Evolutionary conservation across 2,329 filamentous ascomycete species (phyloP), one percentile per base, ranked within the genome.

Genomic region (Lecanicillium sp.): DNA sequence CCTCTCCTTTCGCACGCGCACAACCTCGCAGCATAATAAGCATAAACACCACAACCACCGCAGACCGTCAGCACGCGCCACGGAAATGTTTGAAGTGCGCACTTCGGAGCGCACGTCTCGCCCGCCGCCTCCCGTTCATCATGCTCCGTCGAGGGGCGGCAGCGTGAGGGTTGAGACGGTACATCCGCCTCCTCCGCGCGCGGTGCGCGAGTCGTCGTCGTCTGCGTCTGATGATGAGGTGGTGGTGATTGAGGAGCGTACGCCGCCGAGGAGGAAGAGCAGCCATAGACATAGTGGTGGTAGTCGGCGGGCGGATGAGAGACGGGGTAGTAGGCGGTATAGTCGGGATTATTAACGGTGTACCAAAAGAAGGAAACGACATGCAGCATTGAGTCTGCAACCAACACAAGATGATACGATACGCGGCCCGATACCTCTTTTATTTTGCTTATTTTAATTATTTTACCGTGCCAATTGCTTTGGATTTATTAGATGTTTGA

Each of bases 171-270:
- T 25, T 11, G 22, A 25, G 22, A 25, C 22, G 22, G 22, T 25
- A 6, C 22, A 25, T 6, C 22, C 22, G 22, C 22, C 22, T 53
- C 57, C 59, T 53, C 57, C 59, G 8, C 54, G 52, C 13, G 51
- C 50, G 12, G 48, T 51, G 7, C 48, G 47, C 22, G 44, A 52
- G 37, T 6, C 6, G 7, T 25, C 22, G 22, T 25, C 22, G 22
- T 47, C 50, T 3, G 44, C 44, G 41, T 53, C 36, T 11, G 54
- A 60, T 5, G 59, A 63, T 32, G 65, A 70, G 55, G 55, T 62
- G 13, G 45, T 63, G 3, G 58, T 63, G 9, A 47, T 59, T 27
- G 59, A 62, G 47, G 60, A 63, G 37, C 49, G 55, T 31, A 51
- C 48, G 18, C 52, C 57, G 35, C 52, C 57, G 19, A 47, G 51